A percentile compares a stretch with the other conserved stretches of the same genome.
These are phyloP conservation scores for Fusarium chlamydosporum DNA, from an alignment of 2,329 filamentous ascomycete genomes.

Conservation along the genomic window DNA sequence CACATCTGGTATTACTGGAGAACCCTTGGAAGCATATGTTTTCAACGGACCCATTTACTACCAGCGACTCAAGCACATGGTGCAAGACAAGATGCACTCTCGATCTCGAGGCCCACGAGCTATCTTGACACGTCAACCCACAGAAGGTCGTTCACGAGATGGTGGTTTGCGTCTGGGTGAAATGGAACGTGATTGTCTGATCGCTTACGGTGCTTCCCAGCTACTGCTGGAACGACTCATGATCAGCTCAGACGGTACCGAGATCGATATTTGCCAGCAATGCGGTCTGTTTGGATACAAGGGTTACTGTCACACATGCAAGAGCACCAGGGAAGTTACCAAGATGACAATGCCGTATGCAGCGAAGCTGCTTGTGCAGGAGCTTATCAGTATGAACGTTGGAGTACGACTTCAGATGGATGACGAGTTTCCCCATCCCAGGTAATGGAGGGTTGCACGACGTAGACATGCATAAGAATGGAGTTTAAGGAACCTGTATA, in stretches of 20 bases:
- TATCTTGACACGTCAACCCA: conserved; percentile 94
- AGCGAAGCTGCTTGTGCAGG: conserved; percentile 94
- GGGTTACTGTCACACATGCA: conserved; percentile 94
- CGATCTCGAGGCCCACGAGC: conserved; percentile 90
- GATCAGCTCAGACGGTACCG: conserved; percentile 90
- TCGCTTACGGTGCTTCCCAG: conserved; percentile 95
- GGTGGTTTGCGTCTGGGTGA: conserved; percentile 94
- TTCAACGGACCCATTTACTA: conserved; percentile 99
- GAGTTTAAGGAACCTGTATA: conserved; percentile 42
- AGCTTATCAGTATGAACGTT: conserved; percentile 99
- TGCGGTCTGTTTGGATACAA: conserved; percentile 97
- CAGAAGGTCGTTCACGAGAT: conserved; percentile 92
- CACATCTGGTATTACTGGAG: conserved; percentile 94
- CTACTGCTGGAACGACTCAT: conserved; percentile 93
- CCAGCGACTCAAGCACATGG: conserved; percentile 99
- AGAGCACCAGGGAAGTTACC: conserved; percentile 85
- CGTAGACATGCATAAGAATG: conserved; percentile 37
- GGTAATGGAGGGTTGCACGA: conserved; percentile 45
- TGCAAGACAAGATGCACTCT: conserved; percentile 99
- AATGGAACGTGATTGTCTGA: conserved; percentile 98
- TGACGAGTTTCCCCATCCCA: conserved; percentile 87
- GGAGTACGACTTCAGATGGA: conserved; percentile 89
- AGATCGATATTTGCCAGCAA: conserved; percentile 92
- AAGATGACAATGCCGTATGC: conserved; percentile 98
- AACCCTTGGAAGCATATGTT: conserved; percentile 93